A percentile compares a stretch with the other conserved stretches of the same genome.
Conservation (phyloP, 352 stramenopile species). For the Globisporangium nunn region DNA sequence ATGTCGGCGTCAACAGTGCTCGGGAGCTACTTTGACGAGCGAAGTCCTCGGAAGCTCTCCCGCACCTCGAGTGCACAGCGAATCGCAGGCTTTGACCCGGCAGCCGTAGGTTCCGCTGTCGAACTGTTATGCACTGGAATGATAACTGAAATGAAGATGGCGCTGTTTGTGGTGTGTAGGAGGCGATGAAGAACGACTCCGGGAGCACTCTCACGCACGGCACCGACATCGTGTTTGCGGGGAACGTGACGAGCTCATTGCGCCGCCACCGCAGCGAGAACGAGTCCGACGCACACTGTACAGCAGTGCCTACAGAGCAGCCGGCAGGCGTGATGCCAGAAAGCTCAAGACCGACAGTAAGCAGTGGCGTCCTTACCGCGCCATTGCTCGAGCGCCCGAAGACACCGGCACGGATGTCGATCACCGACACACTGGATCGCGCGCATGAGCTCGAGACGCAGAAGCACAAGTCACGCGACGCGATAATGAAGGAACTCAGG, state of each 20-base stretch:
- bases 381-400: slow-evolving; percentile 31
- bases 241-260: slow-evolving; percentile 81
- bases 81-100: slow-evolving; percentile 7
- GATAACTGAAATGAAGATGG: not conserved
- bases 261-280: slow-evolving; percentile 62
- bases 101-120: slow-evolving; percentile 7
- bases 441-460: slow-evolving; percentile 54
- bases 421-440: slow-evolving; percentile 73
- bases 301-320: slow-evolving; percentile 1
- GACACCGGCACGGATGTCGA: slow-evolving; percentile 59
- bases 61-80: slow-evolving; percentile 20
- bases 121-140: not conserved
- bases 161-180: slow-evolving; percentile 7
- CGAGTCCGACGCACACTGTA: slow-evolving; percentile 20
- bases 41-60: slow-evolving; percentile 20
- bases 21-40: slow-evolving; percentile 8
- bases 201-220: slow-evolving; percentile 84
- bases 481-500: slow-evolving; percentile 58
- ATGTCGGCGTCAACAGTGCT: not conserved
- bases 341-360: not conserved
- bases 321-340: slow-evolving; percentile 3
- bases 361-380: not conserved
- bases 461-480: slow-evolving; percentile 52
- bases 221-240: slow-evolving; percentile 82
- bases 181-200: slow-evolving; percentile 32